Evolutionary conservation across 768 basidiomycete genomes (phyloP), one percentile per base, ranked within the genome.

Genomic region (Astraeus odoratus): DNA sequence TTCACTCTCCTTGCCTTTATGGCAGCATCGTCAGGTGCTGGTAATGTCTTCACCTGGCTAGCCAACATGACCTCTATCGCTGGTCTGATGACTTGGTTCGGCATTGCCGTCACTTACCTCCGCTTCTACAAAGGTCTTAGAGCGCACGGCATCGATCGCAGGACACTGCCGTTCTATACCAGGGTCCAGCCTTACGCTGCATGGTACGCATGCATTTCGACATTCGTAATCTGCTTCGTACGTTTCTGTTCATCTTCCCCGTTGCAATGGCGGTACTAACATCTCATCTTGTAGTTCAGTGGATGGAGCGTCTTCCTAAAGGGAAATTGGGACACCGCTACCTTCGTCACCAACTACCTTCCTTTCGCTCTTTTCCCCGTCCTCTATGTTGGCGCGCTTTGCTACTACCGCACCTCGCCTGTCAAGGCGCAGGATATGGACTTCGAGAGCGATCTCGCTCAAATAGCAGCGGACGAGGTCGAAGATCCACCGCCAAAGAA

Each of bases 91-190:
- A 84, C 85, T 4, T 92, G 89, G 89, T 80, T 80, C 48, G 83
- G 80, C 42, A 91, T 92, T 59, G 73, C 69, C 43, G 29, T 89
- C 43, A 84, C 83, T 12, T 90, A 88, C 59, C 51, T 88, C 43
- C 83, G 93, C 39, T 97, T 96, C 75, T 75, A 90, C 63, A 62
- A 72, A n/a, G 95, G 92, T 47, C 57, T 86, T 67, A 82, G 83
- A 59, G 78, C 59, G 3, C 95, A 97, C 59, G 88, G 88, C 9
- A 77, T 83, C 55, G 75, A 86, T 57, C 76, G 94, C 37, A 65
- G 43, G 12, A 74, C 66, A 5, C 72, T 97, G 4, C 93, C 94
- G 0, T 97, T 78, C 65, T 58, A 64, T 8, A 78, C 82, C 13
- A 65, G 55, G 13, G 44, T 93, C 7, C 84, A 90, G 55, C 87